phyloP scores from a whole-genome alignment of 257 asterid species.

The Avicennia marina region DNA sequence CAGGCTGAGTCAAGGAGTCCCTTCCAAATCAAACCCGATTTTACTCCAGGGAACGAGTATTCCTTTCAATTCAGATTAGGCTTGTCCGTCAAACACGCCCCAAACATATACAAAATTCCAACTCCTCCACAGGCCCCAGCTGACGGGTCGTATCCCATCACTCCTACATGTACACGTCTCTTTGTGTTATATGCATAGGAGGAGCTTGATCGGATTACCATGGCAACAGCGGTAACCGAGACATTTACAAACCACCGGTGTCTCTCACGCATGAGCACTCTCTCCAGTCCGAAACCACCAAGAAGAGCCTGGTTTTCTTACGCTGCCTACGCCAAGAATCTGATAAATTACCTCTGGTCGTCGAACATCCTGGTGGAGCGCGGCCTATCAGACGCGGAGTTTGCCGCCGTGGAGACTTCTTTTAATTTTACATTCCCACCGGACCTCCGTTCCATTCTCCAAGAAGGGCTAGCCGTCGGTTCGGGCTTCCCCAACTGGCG shows the following conservation, averaged over 20 bases:
- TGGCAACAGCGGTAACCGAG: not conserved
- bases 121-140: not conserved
- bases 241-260: not conserved
- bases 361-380: constrained; percentile 55
- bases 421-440: constrained; percentile 65
- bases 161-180: not conserved
- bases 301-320: constrained; percentile 77
- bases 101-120: not conserved
- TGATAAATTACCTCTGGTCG: constrained; percentile 42
- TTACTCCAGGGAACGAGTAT: not conserved
- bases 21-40: constrained; percentile 5
- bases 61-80: not conserved
- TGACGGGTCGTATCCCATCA: not conserved
- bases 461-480: constrained; percentile 78
- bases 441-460: constrained; percentile 80
- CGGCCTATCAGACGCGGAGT: constrained; percentile 61
- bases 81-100: not conserved
- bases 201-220: not conserved
- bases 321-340: constrained; percentile 86
- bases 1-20: constrained; percentile 2
- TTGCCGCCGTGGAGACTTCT: constrained; percentile 48
- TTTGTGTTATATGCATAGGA: not conserved
- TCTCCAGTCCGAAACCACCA: too few species aligned
- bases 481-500: constrained; percentile 92
- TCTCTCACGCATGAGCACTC: not conserved